Base-by-base conservation (phyloP, 1,284 basidiomycete genomes). In the Marasmius oreades region DNA sequence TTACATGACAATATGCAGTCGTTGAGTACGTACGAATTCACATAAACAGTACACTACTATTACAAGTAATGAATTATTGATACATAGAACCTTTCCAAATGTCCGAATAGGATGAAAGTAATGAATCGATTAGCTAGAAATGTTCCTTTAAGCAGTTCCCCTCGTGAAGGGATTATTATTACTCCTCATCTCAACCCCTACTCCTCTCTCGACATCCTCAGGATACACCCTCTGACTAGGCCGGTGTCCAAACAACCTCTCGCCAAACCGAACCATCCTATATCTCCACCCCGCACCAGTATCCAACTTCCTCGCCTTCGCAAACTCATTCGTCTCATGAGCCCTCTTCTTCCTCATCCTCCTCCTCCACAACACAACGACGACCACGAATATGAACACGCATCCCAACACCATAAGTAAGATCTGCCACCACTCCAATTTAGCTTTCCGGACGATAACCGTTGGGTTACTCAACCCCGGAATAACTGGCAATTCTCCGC, bases 381-480 rank as follows among this genome's bases (percentile, higher is more conserved):
- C 66, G 42, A 81, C 69, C 37, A 90, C 58, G 67, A 90, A 87
- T 68, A 92, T 85, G 70, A 90, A 86, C 11, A 85, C 83, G 66
- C 87, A 89, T 5, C 90, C 90, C 31, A 90, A 78, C 0, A 85
- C 76, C 86, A 92, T 91, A 58, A 92, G 79, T 42, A 91, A 74
- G 61, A 91, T 91, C 70, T 92, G 77, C 90, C 90, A 92, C 88
- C 89, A 90, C 58, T 75, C 72, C 12, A 92, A 71, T 16, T 44
- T 33, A 71, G 61, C 42, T 69, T 71, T 61, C 65, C 42, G 60
- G 67, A 16, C 65, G 68, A 69, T 63, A 1, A 68, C 65, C 11
- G 77, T 74, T 3, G 83, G 82, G 14, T 73, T 69, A 50, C 72
- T 67, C 56, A 86, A 69, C 23, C 84, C 83, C 0, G 81, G 79